phyloP scores from a whole-genome alignment of 805 yeast species.

The Hyphopichia homilentoma region DNA sequence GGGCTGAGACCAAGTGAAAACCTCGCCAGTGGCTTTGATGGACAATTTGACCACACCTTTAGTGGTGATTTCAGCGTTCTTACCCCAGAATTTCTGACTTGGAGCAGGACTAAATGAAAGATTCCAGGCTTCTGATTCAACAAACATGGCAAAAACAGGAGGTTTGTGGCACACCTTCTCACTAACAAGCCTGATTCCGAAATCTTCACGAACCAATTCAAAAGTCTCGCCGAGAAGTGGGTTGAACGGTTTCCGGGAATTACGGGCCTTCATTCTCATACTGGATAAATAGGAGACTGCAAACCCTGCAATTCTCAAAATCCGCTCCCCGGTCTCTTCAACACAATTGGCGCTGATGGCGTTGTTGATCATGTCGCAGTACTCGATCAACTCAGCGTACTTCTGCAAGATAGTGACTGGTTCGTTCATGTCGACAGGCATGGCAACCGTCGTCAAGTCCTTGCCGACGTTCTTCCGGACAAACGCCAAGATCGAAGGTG shows the following conservation, averaged over 20 bases:
- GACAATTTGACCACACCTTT: constrained; percentile 63
- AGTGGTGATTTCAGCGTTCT: constrained; percentile 77
- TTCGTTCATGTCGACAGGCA: constrained; percentile 94
- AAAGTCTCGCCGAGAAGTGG: constrained; percentile 92
- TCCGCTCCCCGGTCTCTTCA: constrained; percentile 52
- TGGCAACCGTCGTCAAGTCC: constrained; percentile 77
- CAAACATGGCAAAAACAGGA: constrained; percentile 74
- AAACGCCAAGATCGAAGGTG: constrained; percentile 79
- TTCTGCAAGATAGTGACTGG: constrained; percentile 82
- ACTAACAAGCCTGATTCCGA: constrained; percentile 66
- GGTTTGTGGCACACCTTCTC: constrained; percentile 93
- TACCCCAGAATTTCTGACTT: constrained; percentile 92
- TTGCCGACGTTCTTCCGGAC: constrained; percentile 90
- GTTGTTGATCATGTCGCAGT: constrained; percentile 59
- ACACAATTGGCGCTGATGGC: constrained; percentile 48
- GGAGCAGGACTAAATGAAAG: constrained; percentile 64
- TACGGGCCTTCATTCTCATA: constrained; percentile 69
- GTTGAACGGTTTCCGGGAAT: constrained; percentile 86
- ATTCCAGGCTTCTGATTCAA: constrained; percentile 73
- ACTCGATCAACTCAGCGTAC: constrained; percentile 77
- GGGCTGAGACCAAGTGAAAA: constrained; percentile 81
- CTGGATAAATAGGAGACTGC: constrained; percentile 73
- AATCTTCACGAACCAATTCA: constrained; percentile 83
- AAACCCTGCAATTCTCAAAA: constrained; percentile 72
- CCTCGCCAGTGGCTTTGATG: constrained; percentile 60